Percentiles rank a stretch among this genome's conserved stretches.
These are phyloP conservation scores for Colletotrichum orbiculare DNA, from an alignment of 2,329 filamentous ascomycete species.

Conservation along the genomic window DNA sequence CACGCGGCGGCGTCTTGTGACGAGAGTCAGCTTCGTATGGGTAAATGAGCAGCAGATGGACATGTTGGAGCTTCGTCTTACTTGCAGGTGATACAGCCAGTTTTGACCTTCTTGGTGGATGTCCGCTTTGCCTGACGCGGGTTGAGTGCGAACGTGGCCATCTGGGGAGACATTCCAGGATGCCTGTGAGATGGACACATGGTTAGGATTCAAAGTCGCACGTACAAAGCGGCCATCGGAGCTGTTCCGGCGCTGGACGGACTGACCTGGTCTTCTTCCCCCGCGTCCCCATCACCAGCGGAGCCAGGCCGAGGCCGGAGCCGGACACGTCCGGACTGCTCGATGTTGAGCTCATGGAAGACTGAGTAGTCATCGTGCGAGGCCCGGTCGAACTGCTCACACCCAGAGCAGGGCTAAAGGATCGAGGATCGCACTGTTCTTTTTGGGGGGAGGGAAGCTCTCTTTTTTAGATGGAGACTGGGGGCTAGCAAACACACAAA, in stretches of 20 bases:
- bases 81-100: conserved; percentile 38
- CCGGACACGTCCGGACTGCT: not conserved
- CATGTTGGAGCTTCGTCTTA: conserved; percentile 4
- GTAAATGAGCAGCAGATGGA: not conserved
- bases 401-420: too few relatives aligned
- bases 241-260: too few relatives aligned
- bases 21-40: not conserved
- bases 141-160: conserved; percentile 16
- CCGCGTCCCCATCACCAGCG: conserved; percentile 8
- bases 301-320: conserved; percentile 3
- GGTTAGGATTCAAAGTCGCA: not conserved
- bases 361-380: not conserved
- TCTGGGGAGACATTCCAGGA: conserved; percentile 20
- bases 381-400: too few relatives aligned
- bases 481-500: too few relatives aligned
- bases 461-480: too few relatives aligned
- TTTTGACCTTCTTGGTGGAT: conserved; percentile 26
- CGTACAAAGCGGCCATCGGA: not conserved
- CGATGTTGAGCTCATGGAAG: not conserved
- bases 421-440: too few relatives aligned
- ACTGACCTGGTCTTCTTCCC: conserved; percentile 21
- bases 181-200: not conserved
- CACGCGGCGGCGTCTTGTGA: conserved; percentile 46
- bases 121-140: conserved; percentile 6
- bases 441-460: too few relatives aligned